Conservation (phyloP, 192 early-diverging fungal species). For the Gonapodya prolifera region DNA sequence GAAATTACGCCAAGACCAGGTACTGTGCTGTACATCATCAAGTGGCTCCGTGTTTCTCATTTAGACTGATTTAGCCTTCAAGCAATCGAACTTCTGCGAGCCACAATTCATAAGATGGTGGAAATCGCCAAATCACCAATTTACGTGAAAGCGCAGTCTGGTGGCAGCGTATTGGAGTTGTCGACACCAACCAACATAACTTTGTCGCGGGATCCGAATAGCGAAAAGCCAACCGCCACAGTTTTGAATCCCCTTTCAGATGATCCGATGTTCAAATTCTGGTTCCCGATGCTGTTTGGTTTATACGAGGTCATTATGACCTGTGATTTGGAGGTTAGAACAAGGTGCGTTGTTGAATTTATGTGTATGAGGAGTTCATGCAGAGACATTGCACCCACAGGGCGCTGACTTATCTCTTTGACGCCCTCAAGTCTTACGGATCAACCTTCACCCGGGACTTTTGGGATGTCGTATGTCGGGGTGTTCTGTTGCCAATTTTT, state of each 20-base stretch:
- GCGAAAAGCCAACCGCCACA: conserved; percentile 14
- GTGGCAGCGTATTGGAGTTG: neutral
- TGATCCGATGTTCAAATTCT: conserved; percentile 41
- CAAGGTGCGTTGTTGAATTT: conserved; percentile 21
- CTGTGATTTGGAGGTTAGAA: conserved; percentile 78
- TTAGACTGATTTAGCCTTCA: conserved; percentile 27
- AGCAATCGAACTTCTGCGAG: conserved; percentile 31
- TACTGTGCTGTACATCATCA: conserved; percentile 14
- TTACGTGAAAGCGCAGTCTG: neutral
- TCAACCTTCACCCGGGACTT: conserved; percentile 54
- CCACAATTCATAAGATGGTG: conserved; percentile 26
- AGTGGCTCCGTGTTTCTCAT: too few relatives aligned
- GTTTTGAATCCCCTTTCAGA: conserved; percentile 18
- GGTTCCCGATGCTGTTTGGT: conserved; percentile 82
- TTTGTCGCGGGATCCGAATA: conserved; percentile 14
- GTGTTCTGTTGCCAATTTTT: conserved; percentile 84
- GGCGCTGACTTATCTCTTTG: conserved; percentile 73
- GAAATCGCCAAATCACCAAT: conserved; percentile 18
- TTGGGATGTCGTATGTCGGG: conserved; percentile 70
- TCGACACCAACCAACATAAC: neutral
- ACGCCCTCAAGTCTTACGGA: conserved; percentile 66
- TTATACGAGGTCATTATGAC: conserved; percentile 84
- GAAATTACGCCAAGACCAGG: conserved; percentile 53
- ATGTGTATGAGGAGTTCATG: conserved; percentile 15
- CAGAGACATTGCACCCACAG: conserved; percentile 37